Evolutionary conservation across 306 rosid genomes (phyloP).

Genomic region (Herpetospermum pedunculosum): DNA sequence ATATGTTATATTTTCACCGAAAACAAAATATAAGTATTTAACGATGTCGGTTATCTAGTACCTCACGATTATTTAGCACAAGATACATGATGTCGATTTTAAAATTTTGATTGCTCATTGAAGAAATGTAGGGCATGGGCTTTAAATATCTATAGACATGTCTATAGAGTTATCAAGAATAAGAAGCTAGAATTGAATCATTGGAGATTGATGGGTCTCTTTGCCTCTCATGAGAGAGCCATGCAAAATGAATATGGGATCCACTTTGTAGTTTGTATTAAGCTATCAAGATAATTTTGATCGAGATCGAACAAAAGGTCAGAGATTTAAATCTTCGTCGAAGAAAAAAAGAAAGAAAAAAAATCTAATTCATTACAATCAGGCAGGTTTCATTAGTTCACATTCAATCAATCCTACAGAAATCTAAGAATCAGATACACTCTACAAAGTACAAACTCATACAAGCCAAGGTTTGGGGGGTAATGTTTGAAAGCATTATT

Average conservation of each 20-base stretch:
- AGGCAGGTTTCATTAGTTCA: neutral
- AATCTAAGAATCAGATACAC: neutral
- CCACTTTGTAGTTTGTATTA: neutral
- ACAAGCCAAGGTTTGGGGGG: neutral
- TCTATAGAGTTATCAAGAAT: neutral
- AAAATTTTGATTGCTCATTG: too few species aligned
- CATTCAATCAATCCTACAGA: neutral
- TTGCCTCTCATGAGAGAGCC: neutral
- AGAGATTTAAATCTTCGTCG: too few species aligned
- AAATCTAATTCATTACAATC: neutral
- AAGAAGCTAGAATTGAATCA: neutral
- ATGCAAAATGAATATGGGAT: neutral
- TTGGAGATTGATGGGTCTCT: neutral
- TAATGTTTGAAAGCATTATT: neutral
- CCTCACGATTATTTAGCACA: too few species aligned
- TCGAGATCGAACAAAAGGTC: too few species aligned
- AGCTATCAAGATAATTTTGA: neutral
- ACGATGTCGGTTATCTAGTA: too few species aligned
- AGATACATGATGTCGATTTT: too few species aligned
- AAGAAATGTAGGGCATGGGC: neutral
- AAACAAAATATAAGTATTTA: too few species aligned
- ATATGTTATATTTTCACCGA: too few species aligned
- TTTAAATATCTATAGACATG: too few species aligned
- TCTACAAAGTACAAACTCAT: slow-evolving; percentile 3
- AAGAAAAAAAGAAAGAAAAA: too few species aligned